Evolutionary conservation across 1,139 yeast genomes (phyloP).

Genomic region (Candida sanyaensis): DNA sequence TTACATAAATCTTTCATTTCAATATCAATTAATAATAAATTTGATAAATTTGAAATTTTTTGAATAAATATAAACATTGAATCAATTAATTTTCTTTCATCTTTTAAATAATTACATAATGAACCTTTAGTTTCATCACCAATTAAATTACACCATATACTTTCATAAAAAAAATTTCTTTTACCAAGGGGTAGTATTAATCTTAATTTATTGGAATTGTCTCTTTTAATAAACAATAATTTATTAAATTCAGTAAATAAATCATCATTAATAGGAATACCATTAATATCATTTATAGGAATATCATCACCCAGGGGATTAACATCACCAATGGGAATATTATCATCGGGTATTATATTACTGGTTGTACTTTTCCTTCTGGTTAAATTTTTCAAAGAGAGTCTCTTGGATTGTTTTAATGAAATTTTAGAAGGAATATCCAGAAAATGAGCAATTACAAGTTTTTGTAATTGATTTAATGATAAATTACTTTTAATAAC

Average conservation of each 20-base stretch:
- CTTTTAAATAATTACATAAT: slow-evolving; percentile 31
- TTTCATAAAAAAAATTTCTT: slow-evolving; percentile 25
- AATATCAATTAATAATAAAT: slow-evolving; percentile 46
- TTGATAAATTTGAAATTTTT: slow-evolving; percentile 30
- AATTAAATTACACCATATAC: slow-evolving; percentile 55
- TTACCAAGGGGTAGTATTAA: slow-evolving; percentile 37
- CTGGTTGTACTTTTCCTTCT: neutral
- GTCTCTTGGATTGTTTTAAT: neutral
- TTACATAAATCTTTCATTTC: slow-evolving; percentile 37
- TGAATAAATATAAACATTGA: slow-evolving; percentile 36
- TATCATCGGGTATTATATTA: neutral
- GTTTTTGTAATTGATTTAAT: slow-evolving; percentile 52
- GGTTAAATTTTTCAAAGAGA: neutral
- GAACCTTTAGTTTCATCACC: slow-evolving; percentile 63
- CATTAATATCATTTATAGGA: neutral
- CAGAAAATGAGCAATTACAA: slow-evolving; percentile 46
- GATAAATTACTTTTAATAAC: slow-evolving; percentile 69
- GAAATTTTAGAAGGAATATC: slow-evolving; percentile 11
- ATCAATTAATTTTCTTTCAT: slow-evolving; percentile 19
- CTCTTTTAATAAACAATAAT: slow-evolving; percentile 14
- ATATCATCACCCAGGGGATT: too few species aligned
- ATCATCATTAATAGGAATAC: neutral
- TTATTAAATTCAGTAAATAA: slow-evolving; percentile 28
- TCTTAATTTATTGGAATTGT: slow-evolving; percentile 23
- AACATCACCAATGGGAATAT: too few species aligned